These are phyloP conservation scores for Pichia sp. DNA, from an alignment of 1,139 yeast species.

Conservation along the genomic window DNA sequence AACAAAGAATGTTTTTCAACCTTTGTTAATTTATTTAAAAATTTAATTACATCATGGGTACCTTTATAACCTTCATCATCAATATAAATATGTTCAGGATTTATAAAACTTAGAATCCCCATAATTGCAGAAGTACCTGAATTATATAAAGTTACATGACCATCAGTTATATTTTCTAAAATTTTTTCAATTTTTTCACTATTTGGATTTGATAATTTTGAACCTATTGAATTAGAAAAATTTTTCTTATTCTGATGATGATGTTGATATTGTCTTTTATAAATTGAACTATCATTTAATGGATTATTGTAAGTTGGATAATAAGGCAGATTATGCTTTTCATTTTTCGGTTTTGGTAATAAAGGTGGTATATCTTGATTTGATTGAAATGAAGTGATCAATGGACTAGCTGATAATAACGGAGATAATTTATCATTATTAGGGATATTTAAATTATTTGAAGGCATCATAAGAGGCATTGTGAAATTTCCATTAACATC, in stretches of 20 bases:
- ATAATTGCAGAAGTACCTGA: slow-evolving; percentile 81
- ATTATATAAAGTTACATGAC: slow-evolving; percentile 60
- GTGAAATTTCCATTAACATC: not conserved
- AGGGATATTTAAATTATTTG: not conserved
- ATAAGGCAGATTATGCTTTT: slow-evolving; percentile 17
- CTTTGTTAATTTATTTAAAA: slow-evolving; percentile 58
- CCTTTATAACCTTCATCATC: slow-evolving; percentile 80
- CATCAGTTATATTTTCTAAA: slow-evolving; percentile 52
- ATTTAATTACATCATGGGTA: slow-evolving; percentile 61
- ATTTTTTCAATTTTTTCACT: slow-evolving; percentile 64
- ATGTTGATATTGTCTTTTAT: slow-evolving; percentile 9
- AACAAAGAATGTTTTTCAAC: slow-evolving; percentile 45
- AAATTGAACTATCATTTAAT: slow-evolving; percentile 17
- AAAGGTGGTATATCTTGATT: not conserved
- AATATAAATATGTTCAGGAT: slow-evolving; percentile 67
- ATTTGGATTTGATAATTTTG: slow-evolving; percentile 68
- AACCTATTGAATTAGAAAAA: slow-evolving; percentile 43
- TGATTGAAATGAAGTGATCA: not conserved
- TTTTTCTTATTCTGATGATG: slow-evolving; percentile 9
- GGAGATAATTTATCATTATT: not conserved
- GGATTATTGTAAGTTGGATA: slow-evolving; percentile 26
- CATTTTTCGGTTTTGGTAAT: not conserved
- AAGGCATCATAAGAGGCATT: too few relatives aligned
- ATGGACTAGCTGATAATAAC: not conserved
- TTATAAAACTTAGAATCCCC: slow-evolving; percentile 63